A percentile compares a stretch with the other conserved stretches of the same genome.
Evolutionary conservation across 352 stramenopile species (phyloP).

Genomic region (Globisporangium echinulatum): DNA sequence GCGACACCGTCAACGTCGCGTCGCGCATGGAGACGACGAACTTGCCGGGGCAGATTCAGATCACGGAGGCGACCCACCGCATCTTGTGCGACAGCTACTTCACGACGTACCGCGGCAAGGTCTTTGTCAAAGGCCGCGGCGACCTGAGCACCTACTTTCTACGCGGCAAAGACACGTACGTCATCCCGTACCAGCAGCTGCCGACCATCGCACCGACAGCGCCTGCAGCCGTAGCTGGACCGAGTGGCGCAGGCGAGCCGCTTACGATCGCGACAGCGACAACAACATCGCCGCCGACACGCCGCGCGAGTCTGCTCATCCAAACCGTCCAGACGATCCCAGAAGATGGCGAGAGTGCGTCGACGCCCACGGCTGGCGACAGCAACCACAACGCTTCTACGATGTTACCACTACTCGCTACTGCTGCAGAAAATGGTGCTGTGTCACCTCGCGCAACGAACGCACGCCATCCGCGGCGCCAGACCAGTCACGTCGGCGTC

Average conservation of each 20-base stretch:
- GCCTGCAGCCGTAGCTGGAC: neutral
- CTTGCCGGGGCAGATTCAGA: conserved; percentile 72
- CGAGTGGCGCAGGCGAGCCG: neutral
- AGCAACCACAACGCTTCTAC: neutral
- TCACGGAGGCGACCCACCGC: conserved; percentile 61
- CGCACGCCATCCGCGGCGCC: conserved; percentile 10
- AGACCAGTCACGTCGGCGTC: conserved; percentile 5
- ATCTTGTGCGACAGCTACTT: conserved; percentile 66
- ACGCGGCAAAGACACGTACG: conserved; percentile 46
- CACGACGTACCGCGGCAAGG: conserved; percentile 61
- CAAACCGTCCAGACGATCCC: conserved; percentile 16
- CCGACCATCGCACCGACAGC: conserved; percentile 1
- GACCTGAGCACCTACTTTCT: conserved; percentile 86
- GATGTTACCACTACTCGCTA: too few species aligned
- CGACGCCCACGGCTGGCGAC: conserved; percentile 1
- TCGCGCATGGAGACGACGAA: conserved; percentile 85
- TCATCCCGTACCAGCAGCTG: conserved; percentile 36
- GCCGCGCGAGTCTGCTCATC: conserved; percentile 6
- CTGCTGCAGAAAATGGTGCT: neutral
- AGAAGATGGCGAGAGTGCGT: conserved; percentile 6
- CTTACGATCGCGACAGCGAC: neutral
- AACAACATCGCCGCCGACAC: neutral
- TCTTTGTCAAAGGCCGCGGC: conserved; percentile 76
- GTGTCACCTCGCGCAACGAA: conserved; percentile 11
- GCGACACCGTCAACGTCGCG: conserved; percentile 83